Conservation (phyloP, 495 filamentous ascomycete species). For the Staphylotrichum tortipilum region DNA sequence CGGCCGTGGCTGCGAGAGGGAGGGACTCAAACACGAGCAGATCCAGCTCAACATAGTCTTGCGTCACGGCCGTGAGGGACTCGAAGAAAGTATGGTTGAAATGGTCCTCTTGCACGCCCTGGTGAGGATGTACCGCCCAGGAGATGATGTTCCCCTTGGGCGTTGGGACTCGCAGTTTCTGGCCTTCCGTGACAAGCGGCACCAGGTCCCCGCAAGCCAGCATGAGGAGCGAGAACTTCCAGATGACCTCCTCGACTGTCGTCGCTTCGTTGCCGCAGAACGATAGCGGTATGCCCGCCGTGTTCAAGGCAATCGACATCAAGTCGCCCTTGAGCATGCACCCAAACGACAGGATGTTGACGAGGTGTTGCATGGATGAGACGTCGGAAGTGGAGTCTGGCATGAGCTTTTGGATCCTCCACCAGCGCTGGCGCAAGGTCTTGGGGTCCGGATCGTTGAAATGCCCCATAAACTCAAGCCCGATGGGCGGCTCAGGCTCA, state of each 20-base stretch:
- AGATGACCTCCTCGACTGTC: slow-evolving; percentile 11
- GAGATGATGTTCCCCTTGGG: slow-evolving; percentile 1
- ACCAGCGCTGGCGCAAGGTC: slow-evolving; percentile 8
- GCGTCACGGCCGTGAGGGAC: slow-evolving; percentile 10
- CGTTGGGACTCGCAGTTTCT: neutral
- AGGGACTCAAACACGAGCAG: slow-evolving; percentile 7
- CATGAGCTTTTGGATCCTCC: slow-evolving; percentile 11
- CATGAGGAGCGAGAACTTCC: slow-evolving; percentile 13
- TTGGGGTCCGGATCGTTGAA: slow-evolving; percentile 6
- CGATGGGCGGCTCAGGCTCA: neutral
- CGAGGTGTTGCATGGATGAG: slow-evolving; percentile 17
- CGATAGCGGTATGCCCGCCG: slow-evolving; percentile 12
- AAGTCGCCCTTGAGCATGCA: slow-evolving; percentile 18
- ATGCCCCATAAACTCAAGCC: neutral
- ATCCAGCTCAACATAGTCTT: slow-evolving; percentile 17
- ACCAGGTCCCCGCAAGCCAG: slow-evolving; percentile 12
- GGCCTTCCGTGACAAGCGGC: slow-evolving; percentile 7
- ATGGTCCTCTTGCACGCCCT: neutral
- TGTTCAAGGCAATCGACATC: slow-evolving; percentile 22
- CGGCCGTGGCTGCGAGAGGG: neutral
- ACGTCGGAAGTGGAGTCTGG: neutral
- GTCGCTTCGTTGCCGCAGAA: slow-evolving; percentile 7
- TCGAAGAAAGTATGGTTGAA: neutral
- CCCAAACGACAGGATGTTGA: slow-evolving; percentile 11
- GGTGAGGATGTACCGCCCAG: slow-evolving; percentile 7